Base-by-base conservation (phyloP, 169 alveolate species). In the Pseudocohnilembus persalinus region DNA sequence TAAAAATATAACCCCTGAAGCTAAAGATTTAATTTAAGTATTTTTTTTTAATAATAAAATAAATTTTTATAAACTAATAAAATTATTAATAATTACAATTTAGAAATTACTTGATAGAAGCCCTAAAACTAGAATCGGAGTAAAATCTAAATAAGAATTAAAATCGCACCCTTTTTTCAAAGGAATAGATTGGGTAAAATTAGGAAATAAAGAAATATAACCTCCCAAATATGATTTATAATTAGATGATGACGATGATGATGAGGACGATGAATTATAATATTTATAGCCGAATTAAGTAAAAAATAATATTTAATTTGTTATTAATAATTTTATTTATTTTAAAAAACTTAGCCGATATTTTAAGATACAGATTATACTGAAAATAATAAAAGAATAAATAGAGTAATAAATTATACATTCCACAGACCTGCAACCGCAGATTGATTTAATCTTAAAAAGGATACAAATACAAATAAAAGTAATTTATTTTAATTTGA, bases 151-250 rank as follows among this genome's bases (percentile, higher is more conserved):
- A 75, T 85, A 77, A 29, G 96, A 95, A 73, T 83, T 94, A 15
- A 95, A 94, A 84, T 25, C 84, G 65, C 94, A 94, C 83, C 95
- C 95, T 49, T 94, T 93, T 85, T 95, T 95, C 80, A 87, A 84
- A 49, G 95, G 92, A 16, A 90, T 94, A 15, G 95, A 93, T 74
- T 95, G 97, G 96, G 85, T 89, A 35, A 90, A 89, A 77, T 90
- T 95, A 27, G 77, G 81, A 73, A 89, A 83, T 29, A 88, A 81
- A 63, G 63, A 84, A 73, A 75, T 83, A 25, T 78, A 84, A 20
- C 96, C 96, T 24, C 96, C 96, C n/a, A 73, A 83, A 0, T 80
- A 83, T 20, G 90, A 86, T 4, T 86, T 86, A 24, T 76, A 83
- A 30, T 63, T 63, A 81, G 30, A 75, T 82, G 79, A 82, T 34